Percentiles rank a stretch among this genome's conserved stretches.
These are phyloP conservation scores for Amanita exitialis DNA, from an alignment of 768 basidiomycete species.

Conservation along the genomic window DNA sequence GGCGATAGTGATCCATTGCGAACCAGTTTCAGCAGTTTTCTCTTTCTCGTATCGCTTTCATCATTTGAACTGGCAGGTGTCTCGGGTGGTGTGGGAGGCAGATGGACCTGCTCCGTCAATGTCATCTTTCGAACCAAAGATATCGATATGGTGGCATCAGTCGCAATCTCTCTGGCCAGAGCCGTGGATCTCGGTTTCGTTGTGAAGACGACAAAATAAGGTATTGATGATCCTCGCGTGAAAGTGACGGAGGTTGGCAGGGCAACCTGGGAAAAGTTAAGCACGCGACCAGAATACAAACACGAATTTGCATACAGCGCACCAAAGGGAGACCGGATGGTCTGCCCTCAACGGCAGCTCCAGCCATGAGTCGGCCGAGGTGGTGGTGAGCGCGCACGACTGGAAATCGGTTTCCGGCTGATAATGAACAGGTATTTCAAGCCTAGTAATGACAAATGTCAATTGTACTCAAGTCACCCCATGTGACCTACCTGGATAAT, in stretches of 20 bases:
- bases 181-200: conserved; percentile 45
- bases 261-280: conserved; percentile 36
- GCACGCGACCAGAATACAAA: conserved; percentile 4
- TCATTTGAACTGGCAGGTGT: conserved; percentile 38
- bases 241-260: conserved; percentile 53
- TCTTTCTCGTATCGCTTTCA: conserved; percentile 22
- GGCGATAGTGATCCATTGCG: not conserved
- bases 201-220: conserved; percentile 66
- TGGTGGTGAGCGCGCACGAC: conserved; percentile 36
- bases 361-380: conserved; percentile 46
- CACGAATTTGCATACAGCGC: conserved; percentile 41
- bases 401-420: conserved; percentile 53
- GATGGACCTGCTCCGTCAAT: conserved; percentile 31
- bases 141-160: conserved; percentile 64
- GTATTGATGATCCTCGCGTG: conserved; percentile 49
- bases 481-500: conserved; percentile 5
- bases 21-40: conserved; percentile 26
- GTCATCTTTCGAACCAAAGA: conserved; percentile 53
- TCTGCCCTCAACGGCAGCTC: conserved; percentile 60
- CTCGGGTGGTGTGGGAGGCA: conserved; percentile 37
- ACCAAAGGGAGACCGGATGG: conserved; percentile 51
- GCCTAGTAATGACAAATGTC: conserved; percentile 21
- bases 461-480: conserved; percentile 6
- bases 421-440: conserved; percentile 56
- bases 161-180: conserved; percentile 54